Base-by-base conservation (phyloP, 1,139 yeast species). In the Zygosaccharomyces sapae region DNA sequence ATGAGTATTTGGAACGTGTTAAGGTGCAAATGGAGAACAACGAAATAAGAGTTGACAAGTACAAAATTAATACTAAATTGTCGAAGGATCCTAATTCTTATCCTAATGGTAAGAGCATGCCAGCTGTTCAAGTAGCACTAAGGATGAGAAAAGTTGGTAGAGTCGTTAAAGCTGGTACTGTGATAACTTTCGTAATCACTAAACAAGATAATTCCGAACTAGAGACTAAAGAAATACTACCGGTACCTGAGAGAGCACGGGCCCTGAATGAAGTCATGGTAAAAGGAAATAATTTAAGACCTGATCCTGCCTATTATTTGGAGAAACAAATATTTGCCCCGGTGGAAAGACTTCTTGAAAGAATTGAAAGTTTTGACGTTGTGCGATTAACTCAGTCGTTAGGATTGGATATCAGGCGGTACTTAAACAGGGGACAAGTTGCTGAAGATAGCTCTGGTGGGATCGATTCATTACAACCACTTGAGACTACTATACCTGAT, bases 311-410 rank as follows among this genome's bases (percentile, higher is more conserved):
- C 38, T 90, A 78, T 63, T 94, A 94, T 63, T 72, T 90, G 57
- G 95, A 85, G 54, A 86, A 87, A 63, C 99, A 94, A 67, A 78
- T 94, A 12, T 80, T 85, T 62, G 92, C 95, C 2, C 97, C 97
- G 1, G 83, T 92, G 10, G 95, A 88, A 62, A 83, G 98, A 68
- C 72, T 94, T 46, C 73, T 92, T 43, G 95, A 85, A 55, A 79
- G 85, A 55, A 83, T 94, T 48, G 95, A 88, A 53, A 96, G 97
- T 33, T 77, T 87, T 50, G 97, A 92, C 62, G 76, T 83, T 63
- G 79, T 81, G 43, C 76, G 95, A 55, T 74, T 92, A 29, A 95
- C 96, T 2, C 75, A 76, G 43, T 74, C 85, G 3, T 72, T 94
- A 40, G 95, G 96, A 0, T 73, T 92, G 38, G 96, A 89, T 59